Base-by-base conservation (phyloP, 2,329 filamentous ascomycete species). In the Aphanocladium album region DNA sequence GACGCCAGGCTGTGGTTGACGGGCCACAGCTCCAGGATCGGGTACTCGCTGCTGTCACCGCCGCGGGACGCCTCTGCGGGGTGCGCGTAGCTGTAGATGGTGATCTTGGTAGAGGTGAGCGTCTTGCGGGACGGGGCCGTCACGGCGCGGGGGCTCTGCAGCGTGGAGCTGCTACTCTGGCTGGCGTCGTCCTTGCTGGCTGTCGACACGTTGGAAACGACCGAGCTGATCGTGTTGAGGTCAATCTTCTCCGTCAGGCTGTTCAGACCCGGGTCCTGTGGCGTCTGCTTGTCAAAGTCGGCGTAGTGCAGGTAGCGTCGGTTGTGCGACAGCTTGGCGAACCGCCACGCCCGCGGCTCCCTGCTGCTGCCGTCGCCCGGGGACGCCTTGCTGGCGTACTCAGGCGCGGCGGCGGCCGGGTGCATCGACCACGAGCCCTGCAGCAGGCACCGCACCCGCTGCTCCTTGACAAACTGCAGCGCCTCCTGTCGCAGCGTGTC, bases 381-480 rank as follows among this genome's bases (percentile, higher is more conserved):
- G n/a, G n/a, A n/a, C n/a, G 6, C 11, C 71, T 70, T 74, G 69
- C 73, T 77, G 66, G 62, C 71, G 64, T 61, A 72, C 66, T 59
- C 69, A 71, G 52, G 68, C 68, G 53, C 39, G 5, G 63, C 66
- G 59, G 77, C 72, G 12, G 74, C 69, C 5, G 82, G 73, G 73
- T 81, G 75, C 71, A 77, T 72, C 76, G 98, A 99, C 95, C 95
- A 99, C 11, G 89, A 87, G 7, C 95, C 95, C 66, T 91, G 84
- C 4, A 98, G 82, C 43, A 99, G 79, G 71, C 93, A 97, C 58
- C 95, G 84, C 63, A 98, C 90, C 41, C 95, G 87, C 74, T 99
- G 95, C 76, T 99, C 95, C 74, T 96, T 97, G 74, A 98, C 90
- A 70, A 99, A 99, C 69, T 96, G 91, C 58, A 97, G 77, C 12